Percentiles rank a stretch among this genome's conserved stretches.
Evolutionary conservation across 129 eudicot genomes (phyloP).

Genomic region (Mikania micrantha): DNA sequence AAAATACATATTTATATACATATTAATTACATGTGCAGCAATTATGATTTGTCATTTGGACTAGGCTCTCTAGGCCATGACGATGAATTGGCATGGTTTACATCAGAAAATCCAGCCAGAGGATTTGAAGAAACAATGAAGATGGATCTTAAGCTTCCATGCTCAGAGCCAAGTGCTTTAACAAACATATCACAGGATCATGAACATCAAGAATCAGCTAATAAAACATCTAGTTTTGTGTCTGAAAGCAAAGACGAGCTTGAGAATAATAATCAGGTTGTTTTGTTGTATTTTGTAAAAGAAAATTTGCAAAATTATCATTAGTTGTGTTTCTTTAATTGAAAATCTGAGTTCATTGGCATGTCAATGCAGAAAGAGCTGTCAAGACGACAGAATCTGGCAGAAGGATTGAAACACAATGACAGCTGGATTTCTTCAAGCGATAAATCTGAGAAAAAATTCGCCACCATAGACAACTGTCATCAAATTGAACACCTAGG

Average conservation of each 20-base stretch:
- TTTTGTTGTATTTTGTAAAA: not conserved
- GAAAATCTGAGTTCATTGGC: not conserved
- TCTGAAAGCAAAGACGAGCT: constrained; percentile 28
- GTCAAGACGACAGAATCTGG: constrained; percentile 33
- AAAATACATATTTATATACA: constrained; percentile 3
- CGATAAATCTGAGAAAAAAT: constrained; percentile 18
- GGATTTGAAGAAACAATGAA: constrained; percentile 50
- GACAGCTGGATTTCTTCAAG: constrained; percentile 14
- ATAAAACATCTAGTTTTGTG: constrained; percentile 22
- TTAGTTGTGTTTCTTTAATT: not conserved
- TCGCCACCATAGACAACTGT: constrained; percentile 19
- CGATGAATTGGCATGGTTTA: constrained; percentile 74
- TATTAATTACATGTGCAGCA: constrained; percentile 39
- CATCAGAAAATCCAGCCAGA: constrained; percentile 51
- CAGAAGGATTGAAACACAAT: constrained; percentile 32
- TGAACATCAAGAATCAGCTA: constrained; percentile 23
- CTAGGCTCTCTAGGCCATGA: constrained; percentile 45
- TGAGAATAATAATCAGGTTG: constrained; percentile 34
- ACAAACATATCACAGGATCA: constrained; percentile 27
- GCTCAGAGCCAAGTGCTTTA: constrained; percentile 35
- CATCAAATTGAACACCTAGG: constrained; percentile 27
- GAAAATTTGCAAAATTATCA: not conserved
- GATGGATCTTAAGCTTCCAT: constrained; percentile 38
- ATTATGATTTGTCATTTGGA: constrained; percentile 83
- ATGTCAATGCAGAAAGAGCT: constrained; percentile 26